These are phyloP conservation scores for Apiospora hydei DNA, from an alignment of 2,329 filamentous ascomycete species.

Conservation along the genomic window DNA sequence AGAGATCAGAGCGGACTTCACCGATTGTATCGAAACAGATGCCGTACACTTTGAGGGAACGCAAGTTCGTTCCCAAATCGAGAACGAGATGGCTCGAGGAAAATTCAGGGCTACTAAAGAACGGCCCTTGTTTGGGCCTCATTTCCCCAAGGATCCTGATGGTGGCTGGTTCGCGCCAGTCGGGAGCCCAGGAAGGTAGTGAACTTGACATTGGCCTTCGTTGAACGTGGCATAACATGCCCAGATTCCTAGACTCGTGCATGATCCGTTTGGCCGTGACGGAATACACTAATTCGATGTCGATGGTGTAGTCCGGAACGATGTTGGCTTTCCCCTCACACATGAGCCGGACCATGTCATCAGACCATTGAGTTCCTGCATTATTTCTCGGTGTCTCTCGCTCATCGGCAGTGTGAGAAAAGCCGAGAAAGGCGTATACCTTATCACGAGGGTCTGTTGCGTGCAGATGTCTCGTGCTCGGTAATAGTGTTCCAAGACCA, in stretches of 20 bases:
- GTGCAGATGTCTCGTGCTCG: neutral
- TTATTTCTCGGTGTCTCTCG: neutral
- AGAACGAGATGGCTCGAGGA: neutral
- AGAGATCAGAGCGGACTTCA: neutral
- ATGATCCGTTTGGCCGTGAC: neutral
- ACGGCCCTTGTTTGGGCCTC: neutral
- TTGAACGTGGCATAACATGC: neutral
- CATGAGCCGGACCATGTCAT: too few relatives aligned
- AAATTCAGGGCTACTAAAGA: neutral
- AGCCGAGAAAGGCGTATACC: neutral
- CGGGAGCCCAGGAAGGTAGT: neutral
- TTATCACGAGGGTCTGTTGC: slow-evolving; percentile 4
- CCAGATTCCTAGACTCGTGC: neutral
- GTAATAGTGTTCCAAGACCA: neutral
- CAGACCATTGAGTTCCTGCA: neutral
- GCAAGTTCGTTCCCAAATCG: neutral
- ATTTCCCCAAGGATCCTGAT: neutral
- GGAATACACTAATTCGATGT: neutral
- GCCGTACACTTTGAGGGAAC: neutral
- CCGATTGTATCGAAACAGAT: neutral
- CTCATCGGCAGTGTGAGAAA: neutral
- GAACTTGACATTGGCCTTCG: neutral
- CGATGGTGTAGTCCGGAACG: neutral
- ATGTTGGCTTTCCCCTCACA: neutral
- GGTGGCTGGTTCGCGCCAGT: neutral